Evolutionary conservation across 192 early-diverging fungal genomes (phyloP), one percentile per base, ranked within the genome.

Genomic region (Gaertneriomyces semiglobifer): DNA sequence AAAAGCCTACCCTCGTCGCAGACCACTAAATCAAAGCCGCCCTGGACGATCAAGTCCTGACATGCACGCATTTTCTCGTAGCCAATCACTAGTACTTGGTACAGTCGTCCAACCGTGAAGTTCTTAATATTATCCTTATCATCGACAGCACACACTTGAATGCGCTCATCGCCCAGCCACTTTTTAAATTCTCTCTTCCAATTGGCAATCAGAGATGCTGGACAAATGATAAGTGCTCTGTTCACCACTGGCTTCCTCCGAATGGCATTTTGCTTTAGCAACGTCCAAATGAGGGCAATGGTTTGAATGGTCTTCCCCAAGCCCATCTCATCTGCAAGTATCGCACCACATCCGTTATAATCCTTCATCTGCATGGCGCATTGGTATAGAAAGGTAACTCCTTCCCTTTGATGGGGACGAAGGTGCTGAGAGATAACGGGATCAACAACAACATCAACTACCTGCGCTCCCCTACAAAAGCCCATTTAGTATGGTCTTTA

Each of bases 121-220:
- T 76, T 62, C 33, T 14, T 8, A 10, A 72, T 65, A 14, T 58
- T 38, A 50, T 53, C 53, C 25, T 65, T 44, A 40, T 69, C 54
- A 63, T 68, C 66, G 56, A 61, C 66, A 16, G 47, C 60, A 60
- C 57, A 73, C 2, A 68, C 74, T 44, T 61, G 69, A 48, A 75
- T 66, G n/a, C 77, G 67, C 45, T 74, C 63, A n/a, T 78, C 73
- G 4, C 78, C 78, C 4, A 84, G 71, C 83, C 83, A 84, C 58
- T 83, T 83, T 18, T 69, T 65, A 63, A 84, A 82, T 66, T 84
- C 83, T 33, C 69, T 75, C 50, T 84, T 71, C 83, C 83, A 84
- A 48, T 84, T 79, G 14, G 14, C 47, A 5, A 78, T 60, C 14
- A 83, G 57, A 5, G 77, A 70, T 43, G 81, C 81, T 20, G 81